phyloP scores from a whole-genome alignment of 75 land plant species.

The Pinus tabuliformis region DNA sequence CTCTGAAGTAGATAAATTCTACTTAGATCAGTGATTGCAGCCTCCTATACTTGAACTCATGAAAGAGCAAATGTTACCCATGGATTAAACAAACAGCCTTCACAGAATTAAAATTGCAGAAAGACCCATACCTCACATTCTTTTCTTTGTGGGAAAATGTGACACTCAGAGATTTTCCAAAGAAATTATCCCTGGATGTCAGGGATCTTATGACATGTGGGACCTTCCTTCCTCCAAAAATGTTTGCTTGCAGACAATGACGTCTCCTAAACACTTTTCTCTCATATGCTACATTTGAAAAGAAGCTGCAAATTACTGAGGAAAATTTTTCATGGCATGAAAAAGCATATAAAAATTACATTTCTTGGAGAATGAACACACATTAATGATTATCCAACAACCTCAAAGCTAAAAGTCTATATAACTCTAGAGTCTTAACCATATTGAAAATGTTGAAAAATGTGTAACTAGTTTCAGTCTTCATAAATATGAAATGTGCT shows the following conservation, averaged over 20 bases:
- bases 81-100: neutral
- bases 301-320: neutral
- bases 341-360: neutral
- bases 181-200: neutral
- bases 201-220: slow-evolving; percentile 1
- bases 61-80: neutral
- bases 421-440: neutral
- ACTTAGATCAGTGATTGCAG: slow-evolving; percentile 2
- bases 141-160: neutral
- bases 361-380: slow-evolving; percentile 5
- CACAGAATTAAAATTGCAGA: neutral
- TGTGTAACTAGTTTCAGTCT: too few relatives aligned
- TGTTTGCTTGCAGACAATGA: neutral
- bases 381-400: neutral
- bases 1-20: slow-evolving; percentile 26
- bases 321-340: neutral
- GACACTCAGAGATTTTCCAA: neutral
- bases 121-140: neutral
- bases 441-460: neutral
- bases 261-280: neutral
- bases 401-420: neutral
- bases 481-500: too few relatives aligned
- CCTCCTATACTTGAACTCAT: neutral
- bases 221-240: neutral
- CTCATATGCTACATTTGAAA: neutral